Evolutionary conservation across 306 rosid species (phyloP), one percentile per base, ranked within the genome.

Genomic region (Fragaria vesca): DNA sequence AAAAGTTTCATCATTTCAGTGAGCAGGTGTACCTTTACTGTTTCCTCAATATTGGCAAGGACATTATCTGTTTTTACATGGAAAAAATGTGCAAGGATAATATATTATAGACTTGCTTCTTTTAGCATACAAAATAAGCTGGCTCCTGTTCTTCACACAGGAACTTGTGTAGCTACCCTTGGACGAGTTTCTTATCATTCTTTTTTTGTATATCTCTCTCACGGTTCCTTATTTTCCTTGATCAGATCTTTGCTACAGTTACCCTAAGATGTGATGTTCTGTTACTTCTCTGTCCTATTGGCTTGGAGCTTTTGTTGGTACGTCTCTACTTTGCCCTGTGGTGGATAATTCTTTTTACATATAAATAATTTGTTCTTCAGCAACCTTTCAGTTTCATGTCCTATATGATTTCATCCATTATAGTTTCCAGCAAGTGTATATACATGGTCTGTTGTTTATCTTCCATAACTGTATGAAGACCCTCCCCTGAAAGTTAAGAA

Each of bases 191-290:
- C 63, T 6, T 48, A 10, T 34, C 8, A 28, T 32, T 18, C 50
- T 16, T 9, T 26, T 30, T 36, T 40, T 61, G 55, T 76, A 11
- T 61, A 36, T 70, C 67, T 21, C 34, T 60, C 80, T 81, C 10
- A 76, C 54, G 9, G 60, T 42, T 51, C 69, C 60, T 20, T 76
- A 55, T 61, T 71, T 83, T 55, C 74, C 76, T 72, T 88, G 61
- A 54, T 84, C 95, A 94, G 98, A 87, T 94, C 78, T 94, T 90
- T 79, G 93, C 98, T 77, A 91, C 98, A 7, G 65, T 83, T 75
- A 73, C 82, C 80, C 88, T 94, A 84, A 88, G 98, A 89, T 94
- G 98, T 87, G 98, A 94, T 85, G 84, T 86, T 79, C 79, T 94
- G 79, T 79, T 94, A 81, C 97, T 94, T 87, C 92, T 94, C 81